These are phyloP conservation scores for Trichoderma sp. DNA, from an alignment of 2,329 filamentous ascomycete species.

Conservation along the genomic window DNA sequence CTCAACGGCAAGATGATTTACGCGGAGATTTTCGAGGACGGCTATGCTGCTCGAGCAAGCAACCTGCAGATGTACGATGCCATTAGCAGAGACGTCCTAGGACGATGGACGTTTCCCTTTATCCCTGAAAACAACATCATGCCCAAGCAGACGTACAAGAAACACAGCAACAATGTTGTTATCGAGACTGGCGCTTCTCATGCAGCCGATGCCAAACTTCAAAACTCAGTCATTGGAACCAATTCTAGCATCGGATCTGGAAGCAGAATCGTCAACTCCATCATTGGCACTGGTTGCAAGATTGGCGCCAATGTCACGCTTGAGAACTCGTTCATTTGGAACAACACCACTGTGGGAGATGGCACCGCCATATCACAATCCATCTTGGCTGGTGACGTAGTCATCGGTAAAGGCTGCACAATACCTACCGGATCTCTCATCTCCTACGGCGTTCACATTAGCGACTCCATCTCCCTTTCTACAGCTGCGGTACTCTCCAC, in stretches of 20 bases:
- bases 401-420: slow-evolving; percentile 67
- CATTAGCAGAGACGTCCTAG: slow-evolving; percentile 81
- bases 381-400: slow-evolving; percentile 71
- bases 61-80: slow-evolving; percentile 89
- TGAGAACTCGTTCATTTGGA: slow-evolving; percentile 83
- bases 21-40: slow-evolving; percentile 76
- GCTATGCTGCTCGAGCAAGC: slow-evolving; percentile 82
- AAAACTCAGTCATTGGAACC: slow-evolving; percentile 72
- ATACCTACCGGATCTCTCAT: slow-evolving; percentile 73
- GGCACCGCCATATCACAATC: slow-evolving; percentile 67
- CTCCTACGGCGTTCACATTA: slow-evolving; percentile 73
- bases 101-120: slow-evolving; percentile 83
- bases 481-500: slow-evolving; percentile 36
- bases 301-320: slow-evolving; percentile 84
- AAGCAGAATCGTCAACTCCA: slow-evolving; percentile 68
- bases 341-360: slow-evolving; percentile 75
- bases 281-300: slow-evolving; percentile 79
- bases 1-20: slow-evolving; percentile 97
- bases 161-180: slow-evolving; percentile 68
- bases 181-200: slow-evolving; percentile 76
- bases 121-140: slow-evolving; percentile 87
- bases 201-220: slow-evolving; percentile 67
- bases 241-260: slow-evolving; percentile 73
- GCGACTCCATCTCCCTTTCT: slow-evolving; percentile 55
- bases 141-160: slow-evolving; percentile 71